These are phyloP conservation scores for Geosiphon pyriformis DNA, from an alignment of 192 early-diverging fungal genomes.

Conservation along the genomic window DNA sequence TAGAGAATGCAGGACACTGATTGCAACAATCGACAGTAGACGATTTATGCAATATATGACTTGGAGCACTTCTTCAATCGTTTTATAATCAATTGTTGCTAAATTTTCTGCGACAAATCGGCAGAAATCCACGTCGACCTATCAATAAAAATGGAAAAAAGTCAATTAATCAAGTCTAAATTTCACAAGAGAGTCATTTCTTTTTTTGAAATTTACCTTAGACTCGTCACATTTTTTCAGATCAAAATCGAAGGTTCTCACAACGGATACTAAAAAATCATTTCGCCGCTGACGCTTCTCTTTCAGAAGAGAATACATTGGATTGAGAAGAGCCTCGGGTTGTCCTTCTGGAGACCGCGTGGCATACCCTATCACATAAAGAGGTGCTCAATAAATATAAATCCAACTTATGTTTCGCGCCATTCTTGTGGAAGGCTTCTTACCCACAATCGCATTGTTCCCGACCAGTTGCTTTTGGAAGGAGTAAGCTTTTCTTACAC, in stretches of 20 bases:
- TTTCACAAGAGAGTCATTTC: too few relatives aligned
- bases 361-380: conserved; percentile 24
- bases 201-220: conserved; percentile 1
- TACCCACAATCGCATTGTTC: conserved; percentile 38
- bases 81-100: conserved; percentile 72
- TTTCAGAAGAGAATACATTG: conserved; percentile 65
- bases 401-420: too few relatives aligned
- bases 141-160: not conserved
- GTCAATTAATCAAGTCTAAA: too few relatives aligned
- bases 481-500: conserved; percentile 64
- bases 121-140: conserved; percentile 52
- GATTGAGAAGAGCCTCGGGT: conserved; percentile 52
- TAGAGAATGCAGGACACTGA: conserved; percentile 48
- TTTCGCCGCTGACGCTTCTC: conserved; percentile 64
- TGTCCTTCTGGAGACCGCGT: conserved; percentile 30
- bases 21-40: conserved; percentile 65
- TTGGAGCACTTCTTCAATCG: conserved; percentile 73
- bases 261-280: conserved; percentile 61
- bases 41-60: conserved; percentile 71
- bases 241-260: conserved; percentile 67
- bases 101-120: conserved; percentile 83
- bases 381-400: too few relatives aligned
- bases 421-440: conserved; percentile 2
- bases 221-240: conserved; percentile 15
- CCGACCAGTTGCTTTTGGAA: conserved; percentile 56